These are phyloP conservation scores for Seiridium cupressi DNA, from an alignment of 2,329 filamentous ascomycete species.

Conservation along the genomic window DNA sequence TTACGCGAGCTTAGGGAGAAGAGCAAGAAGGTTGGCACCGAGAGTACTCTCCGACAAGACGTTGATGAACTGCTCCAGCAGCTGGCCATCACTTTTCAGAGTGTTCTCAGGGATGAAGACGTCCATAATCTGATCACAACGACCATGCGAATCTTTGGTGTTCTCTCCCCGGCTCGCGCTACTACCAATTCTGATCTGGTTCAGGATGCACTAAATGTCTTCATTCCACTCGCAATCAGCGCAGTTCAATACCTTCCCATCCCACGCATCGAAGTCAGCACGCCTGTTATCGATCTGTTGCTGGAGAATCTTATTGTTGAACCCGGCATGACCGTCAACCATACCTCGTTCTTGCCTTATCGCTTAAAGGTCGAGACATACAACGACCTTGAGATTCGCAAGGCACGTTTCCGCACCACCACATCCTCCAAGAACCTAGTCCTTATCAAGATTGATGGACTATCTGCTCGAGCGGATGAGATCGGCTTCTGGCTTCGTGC, in stretches of 20 bases:
- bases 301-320: constrained; percentile 90
- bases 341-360: constrained; percentile 86
- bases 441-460: constrained; percentile 75
- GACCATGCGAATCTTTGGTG: constrained; percentile 63
- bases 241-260: constrained; percentile 86
- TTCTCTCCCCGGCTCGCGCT: constrained; percentile 65
- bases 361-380: constrained; percentile 76
- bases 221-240: constrained; percentile 74
- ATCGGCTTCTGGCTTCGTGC: constrained; percentile 86
- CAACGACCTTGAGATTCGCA: constrained; percentile 84
- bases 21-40: constrained; percentile 62
- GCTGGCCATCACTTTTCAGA: constrained; percentile 63
- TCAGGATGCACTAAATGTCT: constrained; percentile 73
- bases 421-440: constrained; percentile 68
- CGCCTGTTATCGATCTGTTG: constrained; percentile 79
- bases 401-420: constrained; percentile 68
- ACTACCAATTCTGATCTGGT: constrained; percentile 70
- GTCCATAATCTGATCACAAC: constrained; percentile 68
- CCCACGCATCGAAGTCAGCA: constrained; percentile 82
- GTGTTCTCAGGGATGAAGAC: constrained; percentile 70
- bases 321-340: constrained; percentile 79
- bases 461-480: constrained; percentile 82
- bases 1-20: constrained; percentile 50
- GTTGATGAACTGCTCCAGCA: constrained; percentile 71
- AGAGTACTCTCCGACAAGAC: constrained; percentile 69